phyloP scores from a whole-genome alignment of 148 eudicot genomes.

The Cornus florida region DNA sequence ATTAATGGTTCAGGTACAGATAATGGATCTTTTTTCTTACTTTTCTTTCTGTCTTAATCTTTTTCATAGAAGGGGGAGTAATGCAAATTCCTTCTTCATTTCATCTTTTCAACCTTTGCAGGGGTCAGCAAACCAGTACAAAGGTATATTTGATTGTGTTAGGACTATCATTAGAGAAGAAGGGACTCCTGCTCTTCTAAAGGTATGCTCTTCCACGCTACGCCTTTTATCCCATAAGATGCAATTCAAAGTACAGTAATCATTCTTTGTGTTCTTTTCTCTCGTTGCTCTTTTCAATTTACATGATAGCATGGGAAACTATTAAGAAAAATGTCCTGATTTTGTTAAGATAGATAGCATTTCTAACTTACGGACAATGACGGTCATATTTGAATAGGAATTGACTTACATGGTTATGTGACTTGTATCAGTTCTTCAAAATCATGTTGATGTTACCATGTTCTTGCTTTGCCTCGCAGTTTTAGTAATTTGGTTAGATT shows the following conservation, averaged over 20 bases:
- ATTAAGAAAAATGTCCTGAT: no score
- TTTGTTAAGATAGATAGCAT: background rate
- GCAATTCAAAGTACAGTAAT: background rate
- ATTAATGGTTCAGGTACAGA: slow-evolving; percentile 78
- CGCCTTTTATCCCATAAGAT: background rate
- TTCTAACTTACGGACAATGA: background rate
- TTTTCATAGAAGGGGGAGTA: background rate
- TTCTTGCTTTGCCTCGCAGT: background rate
- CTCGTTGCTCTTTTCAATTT: background rate
- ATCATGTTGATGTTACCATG: background rate
- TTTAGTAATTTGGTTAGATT: no score
- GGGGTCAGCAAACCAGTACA: slow-evolving; percentile 72
- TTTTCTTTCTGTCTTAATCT: background rate
- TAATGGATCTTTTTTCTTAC: background rate
- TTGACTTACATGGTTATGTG: background rate
- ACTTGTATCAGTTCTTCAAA: no score
- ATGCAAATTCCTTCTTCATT: background rate
- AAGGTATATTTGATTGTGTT: slow-evolving; percentile 66
- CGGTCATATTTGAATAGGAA: background rate
- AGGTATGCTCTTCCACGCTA: slow-evolving; percentile 42
- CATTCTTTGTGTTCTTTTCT: background rate
- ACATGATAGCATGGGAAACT: no score
- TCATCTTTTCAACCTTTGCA: slow-evolving; percentile 21
- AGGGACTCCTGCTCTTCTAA: slow-evolving; percentile 62
- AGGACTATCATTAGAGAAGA: slow-evolving; percentile 69